phyloP scores from a whole-genome alignment of 257 asterid species.

The Nicotiana tabacum region DNA sequence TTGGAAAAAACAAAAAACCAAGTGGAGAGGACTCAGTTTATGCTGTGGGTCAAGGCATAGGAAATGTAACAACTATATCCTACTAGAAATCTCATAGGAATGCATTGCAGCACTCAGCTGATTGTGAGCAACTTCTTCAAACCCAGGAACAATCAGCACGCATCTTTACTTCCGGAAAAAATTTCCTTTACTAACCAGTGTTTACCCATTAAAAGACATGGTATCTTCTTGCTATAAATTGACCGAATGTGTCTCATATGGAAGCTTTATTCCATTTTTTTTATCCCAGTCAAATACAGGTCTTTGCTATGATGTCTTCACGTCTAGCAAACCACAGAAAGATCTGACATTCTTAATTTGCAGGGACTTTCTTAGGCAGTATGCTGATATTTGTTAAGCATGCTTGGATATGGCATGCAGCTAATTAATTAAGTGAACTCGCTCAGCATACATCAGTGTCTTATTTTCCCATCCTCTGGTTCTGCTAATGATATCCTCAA shows the following conservation, averaged over 20 bases:
- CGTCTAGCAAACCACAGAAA: not conserved
- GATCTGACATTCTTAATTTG: not conserved
- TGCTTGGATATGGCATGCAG: not conserved
- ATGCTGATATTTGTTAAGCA: not conserved
- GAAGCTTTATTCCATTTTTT: too few species aligned
- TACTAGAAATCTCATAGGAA: not conserved
- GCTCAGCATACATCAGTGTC: not conserved
- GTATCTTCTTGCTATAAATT: too few species aligned
- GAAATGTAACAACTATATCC: too few species aligned
- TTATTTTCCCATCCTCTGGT: not conserved
- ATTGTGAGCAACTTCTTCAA: not conserved
- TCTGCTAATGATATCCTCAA: not conserved
- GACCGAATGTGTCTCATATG: too few species aligned
- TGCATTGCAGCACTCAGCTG: not conserved
- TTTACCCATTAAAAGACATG: too few species aligned
- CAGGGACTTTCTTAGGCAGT: not conserved
- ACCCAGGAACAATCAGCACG: too few species aligned
- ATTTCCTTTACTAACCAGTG: too few species aligned
- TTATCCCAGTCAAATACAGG: not conserved
- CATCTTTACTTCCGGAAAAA: too few species aligned
- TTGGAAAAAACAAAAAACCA: not conserved
- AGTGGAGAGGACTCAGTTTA: not conserved
- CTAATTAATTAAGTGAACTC: not conserved
- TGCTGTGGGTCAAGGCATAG: too few species aligned
- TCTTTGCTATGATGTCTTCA: not conserved